A percentile compares a stretch with the other conserved stretches of the same genome.
These are phyloP conservation scores for slime mould (Dictyostelium discoideum) DNA, from an alignment of 78 protist species.

Conservation along the genomic window dicty_2.7 NC_007091.3:2992501-2993000, in stretches of 20 bases:
- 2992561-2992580: constrained; percentile 91
- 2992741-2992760: constrained; percentile 61
- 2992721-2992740: constrained; percentile 40
- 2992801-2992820: constrained; percentile 40
- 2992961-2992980: neutral
- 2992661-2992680: constrained; percentile 81
- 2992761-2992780: constrained; percentile 60
- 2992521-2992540: constrained; percentile 29
- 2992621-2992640: constrained; percentile 93
- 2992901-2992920: neutral
- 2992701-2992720: constrained; percentile 41
- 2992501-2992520: neutral
- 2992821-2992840: constrained; percentile 24
- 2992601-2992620: constrained; percentile 76
- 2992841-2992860: neutral
- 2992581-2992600: constrained; percentile 91
- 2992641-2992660: constrained; percentile 86
- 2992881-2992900: constrained; percentile 18
- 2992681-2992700: constrained; percentile 67
- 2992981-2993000: neutral
- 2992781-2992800: constrained; percentile 71
- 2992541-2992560: constrained; percentile 88
- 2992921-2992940: neutral
- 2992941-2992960: neutral
- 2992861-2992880: constrained; percentile 33